These are phyloP conservation scores for Starmera dryadoides DNA, from an alignment of 805 yeast species.

Conservation along the genomic window DNA sequence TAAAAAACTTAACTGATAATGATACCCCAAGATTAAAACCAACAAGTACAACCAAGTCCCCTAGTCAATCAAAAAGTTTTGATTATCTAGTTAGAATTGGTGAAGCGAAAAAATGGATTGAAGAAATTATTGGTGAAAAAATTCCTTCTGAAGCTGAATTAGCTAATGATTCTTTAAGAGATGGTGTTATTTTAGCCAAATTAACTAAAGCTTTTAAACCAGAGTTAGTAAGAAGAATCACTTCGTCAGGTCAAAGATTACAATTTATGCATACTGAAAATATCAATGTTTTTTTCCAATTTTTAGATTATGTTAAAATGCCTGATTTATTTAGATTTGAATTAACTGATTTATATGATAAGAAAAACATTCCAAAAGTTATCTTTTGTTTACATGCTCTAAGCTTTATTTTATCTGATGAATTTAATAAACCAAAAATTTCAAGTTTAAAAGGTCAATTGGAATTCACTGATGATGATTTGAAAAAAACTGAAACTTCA, in stretches of 20 bases:
- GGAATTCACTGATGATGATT: conserved; percentile 60
- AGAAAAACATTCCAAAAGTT: conserved; percentile 87
- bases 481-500: conserved; percentile 54
- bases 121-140: conserved; percentile 47
- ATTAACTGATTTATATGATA: conserved; percentile 86
- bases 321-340: conserved; percentile 90
- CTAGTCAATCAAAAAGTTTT: conserved; percentile 45
- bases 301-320: conserved; percentile 61
- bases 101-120: conserved; percentile 81
- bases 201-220: conserved; percentile 70
- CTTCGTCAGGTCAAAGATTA: conserved; percentile 51
- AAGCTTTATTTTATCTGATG: conserved; percentile 58
- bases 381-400: conserved; percentile 89
- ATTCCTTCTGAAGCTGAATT: conserved; percentile 53
- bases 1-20: background rate
- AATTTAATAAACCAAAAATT: conserved; percentile 51
- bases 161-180: conserved; percentile 53
- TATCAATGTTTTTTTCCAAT: conserved; percentile 72
- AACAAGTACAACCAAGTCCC: no score
- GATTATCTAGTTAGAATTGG: conserved; percentile 76
- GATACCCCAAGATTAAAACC: background rate
- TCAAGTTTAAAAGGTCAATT: conserved; percentile 54
- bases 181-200: conserved; percentile 83
- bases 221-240: conserved; percentile 43
- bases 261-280: conserved; percentile 92